phyloP scores from a whole-genome alignment of 225 moss, liverwort and hornwort species.

The Polytrichum commune region DNA sequence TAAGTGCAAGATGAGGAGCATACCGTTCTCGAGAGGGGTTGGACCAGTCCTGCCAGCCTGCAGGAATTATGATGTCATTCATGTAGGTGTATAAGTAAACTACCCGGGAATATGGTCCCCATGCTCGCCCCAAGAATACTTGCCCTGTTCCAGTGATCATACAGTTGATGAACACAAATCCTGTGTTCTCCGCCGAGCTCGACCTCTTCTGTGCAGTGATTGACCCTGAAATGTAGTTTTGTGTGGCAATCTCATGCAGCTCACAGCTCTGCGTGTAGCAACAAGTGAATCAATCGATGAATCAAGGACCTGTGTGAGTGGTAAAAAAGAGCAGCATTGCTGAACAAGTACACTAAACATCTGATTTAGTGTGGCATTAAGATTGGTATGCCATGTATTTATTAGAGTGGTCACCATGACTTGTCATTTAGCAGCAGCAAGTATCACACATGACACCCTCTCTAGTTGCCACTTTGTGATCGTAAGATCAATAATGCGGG shows the following conservation, averaged over 20 bases:
- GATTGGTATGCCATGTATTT: no score
- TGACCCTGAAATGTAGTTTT: constrained; percentile 32
- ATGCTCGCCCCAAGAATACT: constrained; percentile 51
- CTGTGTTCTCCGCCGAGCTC: constrained; percentile 42
- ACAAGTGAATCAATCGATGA: not conserved
- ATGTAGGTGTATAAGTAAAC: constrained; percentile 57
- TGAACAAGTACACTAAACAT: no score
- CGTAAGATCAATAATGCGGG: no score
- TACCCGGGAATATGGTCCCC: constrained; percentile 61
- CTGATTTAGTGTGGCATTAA: no score
- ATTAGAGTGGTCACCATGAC: no score
- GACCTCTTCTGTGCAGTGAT: constrained; percentile 57
- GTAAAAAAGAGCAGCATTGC: not conserved
- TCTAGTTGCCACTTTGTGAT: no score
- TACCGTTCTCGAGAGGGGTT: constrained; percentile 29
- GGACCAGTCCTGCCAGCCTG: constrained; percentile 58
- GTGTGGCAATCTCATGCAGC: constrained; percentile 44
- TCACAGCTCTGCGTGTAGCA: constrained; percentile 29
- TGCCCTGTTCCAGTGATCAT: constrained; percentile 47
- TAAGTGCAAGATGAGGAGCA: not conserved
- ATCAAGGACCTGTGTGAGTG: not conserved
- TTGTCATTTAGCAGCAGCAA: no score
- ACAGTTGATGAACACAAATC: constrained; percentile 56
- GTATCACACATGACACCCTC: no score
- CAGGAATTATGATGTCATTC: constrained; percentile 42